Evolutionary conservation across 371 early-diverging fungal species (phyloP).

Genomic region (Chytridiales sp.): DNA sequence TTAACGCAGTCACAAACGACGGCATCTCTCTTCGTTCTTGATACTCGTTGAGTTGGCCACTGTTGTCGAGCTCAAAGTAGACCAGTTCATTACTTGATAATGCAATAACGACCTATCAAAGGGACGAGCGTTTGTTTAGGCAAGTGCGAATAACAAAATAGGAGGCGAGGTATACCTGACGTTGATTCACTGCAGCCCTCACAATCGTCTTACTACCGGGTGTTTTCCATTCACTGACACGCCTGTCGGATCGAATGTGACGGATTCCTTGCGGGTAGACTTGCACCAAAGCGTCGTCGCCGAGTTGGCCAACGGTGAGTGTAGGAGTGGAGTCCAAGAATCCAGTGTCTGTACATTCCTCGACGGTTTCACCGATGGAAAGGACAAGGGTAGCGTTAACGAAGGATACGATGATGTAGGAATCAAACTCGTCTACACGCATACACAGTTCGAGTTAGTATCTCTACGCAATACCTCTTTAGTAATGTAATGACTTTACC

Average conservation of each 20-base stretch:
- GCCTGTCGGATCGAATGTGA: constrained; percentile 80
- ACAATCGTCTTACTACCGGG: constrained; percentile 70
- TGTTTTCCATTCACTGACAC: constrained; percentile 92
- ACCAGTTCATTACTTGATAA: constrained; percentile 82
- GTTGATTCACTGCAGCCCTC: constrained; percentile 77
- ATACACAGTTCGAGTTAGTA: background rate
- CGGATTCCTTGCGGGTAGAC: constrained; percentile 85
- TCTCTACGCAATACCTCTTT: background rate
- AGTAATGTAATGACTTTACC: constrained; percentile 29
- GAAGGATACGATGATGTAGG: constrained; percentile 92
- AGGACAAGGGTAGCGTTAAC: constrained; percentile 90
- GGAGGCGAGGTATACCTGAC: constrained; percentile 39
- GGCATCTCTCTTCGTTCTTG: constrained; percentile 75
- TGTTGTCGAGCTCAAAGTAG: constrained; percentile 89
- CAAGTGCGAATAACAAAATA: background rate
- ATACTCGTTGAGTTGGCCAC: constrained; percentile 85
- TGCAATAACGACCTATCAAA: constrained; percentile 70
- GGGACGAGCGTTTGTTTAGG: background rate
- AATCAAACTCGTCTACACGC: constrained; percentile 60
- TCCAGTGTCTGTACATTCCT: constrained; percentile 90
- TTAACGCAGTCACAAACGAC: constrained; percentile 69
- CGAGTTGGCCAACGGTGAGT: constrained; percentile 78
- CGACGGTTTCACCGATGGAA: constrained; percentile 91
- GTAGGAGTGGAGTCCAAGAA: constrained; percentile 80
- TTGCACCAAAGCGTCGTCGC: constrained; percentile 89